Base-by-base conservation (phyloP, 192 early-diverging fungal species). In the Phlyctochytrium planicorne region DNA sequence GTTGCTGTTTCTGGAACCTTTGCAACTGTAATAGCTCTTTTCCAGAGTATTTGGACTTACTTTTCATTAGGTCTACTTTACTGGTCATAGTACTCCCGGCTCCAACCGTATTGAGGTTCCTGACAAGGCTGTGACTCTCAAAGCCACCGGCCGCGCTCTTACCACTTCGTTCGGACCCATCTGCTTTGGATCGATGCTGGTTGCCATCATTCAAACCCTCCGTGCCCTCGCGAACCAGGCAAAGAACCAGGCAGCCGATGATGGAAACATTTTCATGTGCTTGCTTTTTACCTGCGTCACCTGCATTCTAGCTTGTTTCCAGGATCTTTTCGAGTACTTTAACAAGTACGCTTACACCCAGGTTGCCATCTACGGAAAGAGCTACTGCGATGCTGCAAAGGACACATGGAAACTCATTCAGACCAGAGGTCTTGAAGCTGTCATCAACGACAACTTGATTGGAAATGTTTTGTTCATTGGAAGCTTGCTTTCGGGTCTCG, bases 331-430 rank as follows among this genome's bases (percentile, higher is more conserved):
- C 69, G 87, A 90, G 78, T 83, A 83, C 76, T 77, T 82, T 62
- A 80, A 77, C 70, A 79, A 74, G 85, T 99, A 94, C 77, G 95
- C 97, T 0, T 98, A 93, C 73, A 88, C 91, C 20, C 89, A 95
- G 66, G 91, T 99, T 3, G 40, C 62, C 3, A 64, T 75, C 56
- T 76, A 74, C 40, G 77, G 72, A 30, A 83, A 81, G 62, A 67
- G 81, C 67, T 87, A 81, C 73, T 85, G 81, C 62, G 30, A 60
- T 61, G 85, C 80, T 20, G 78, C 79, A 27, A 72, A 80, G 59
- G 89, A 91, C 52, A 97, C 97, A 3, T 99, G 94, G 94, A 78
- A 72, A 17, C 59, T 98, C 60, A 81, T 93, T 71, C 91, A 93
- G 70, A 60, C 68, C 20, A 72, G 76, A 10, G 85, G 84, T n/a